Evolutionary conservation across 768 basidiomycete species (phyloP), one percentile per base, ranked within the genome.

Genomic region (Coprinopsis sp.): DNA sequence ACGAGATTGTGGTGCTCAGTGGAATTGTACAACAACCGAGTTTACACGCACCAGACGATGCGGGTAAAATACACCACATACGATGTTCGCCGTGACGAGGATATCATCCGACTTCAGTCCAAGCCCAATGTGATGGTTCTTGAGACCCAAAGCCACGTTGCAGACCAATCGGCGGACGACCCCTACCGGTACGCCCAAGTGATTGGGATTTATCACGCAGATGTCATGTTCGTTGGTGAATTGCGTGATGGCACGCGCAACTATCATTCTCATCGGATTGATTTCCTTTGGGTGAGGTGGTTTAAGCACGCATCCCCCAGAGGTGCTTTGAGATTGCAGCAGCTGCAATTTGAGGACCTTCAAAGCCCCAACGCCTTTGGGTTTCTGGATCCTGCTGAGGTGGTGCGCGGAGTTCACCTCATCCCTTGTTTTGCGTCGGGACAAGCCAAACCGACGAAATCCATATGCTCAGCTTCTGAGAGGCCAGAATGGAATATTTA

Each of bases 211-310:
- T 52, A 28, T 23, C 51, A 52, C 46, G 51, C 43, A 11, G 46
- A 52, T 47, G 37, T 52, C 1, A 29, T 36, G 2, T 52, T 31
- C 37, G 12, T 41, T 18, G 51, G 47, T 2, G 28, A 16, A 10
- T 29, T 29, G 6, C 41, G 27, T 13, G 27, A 30, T 30, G 51
- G 47, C 5, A 29, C 37, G 2, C 21, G 14, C 13, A 1, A 24
- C 36, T 47, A 36, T 24, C 7, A 23, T 6, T 18, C 38, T 21
- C 19, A 30, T 12, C 21, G 46, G 14, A 16, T 52, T 18, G 47
- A 49, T 2, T 52, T 54, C 31, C 37, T 54, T 3, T 54, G 53
- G 51, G 43, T 54, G 7, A 21, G 33, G 13, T 55, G 54, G 54
- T 52, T 25, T 34, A 11, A 42, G 23, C 21, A 23, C 12, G 10